A percentile compares a stretch with the other conserved stretches of the same genome.
Conservation (phyloP, 2,329 filamentous ascomycete genomes). For the Fusarium mexicanum region DNA sequence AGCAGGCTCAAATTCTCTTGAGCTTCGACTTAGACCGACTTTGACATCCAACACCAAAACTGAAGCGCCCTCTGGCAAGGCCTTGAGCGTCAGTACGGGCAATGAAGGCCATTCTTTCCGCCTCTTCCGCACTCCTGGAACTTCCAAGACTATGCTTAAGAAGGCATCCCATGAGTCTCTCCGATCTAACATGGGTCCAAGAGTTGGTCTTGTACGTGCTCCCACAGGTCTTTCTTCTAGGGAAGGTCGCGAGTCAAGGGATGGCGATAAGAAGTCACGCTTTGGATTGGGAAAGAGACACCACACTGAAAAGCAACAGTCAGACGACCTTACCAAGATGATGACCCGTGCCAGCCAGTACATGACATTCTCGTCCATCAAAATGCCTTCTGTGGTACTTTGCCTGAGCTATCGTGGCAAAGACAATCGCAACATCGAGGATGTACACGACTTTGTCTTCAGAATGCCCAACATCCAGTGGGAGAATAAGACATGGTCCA, state of each 20-base stretch:
- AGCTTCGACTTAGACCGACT: conserved; percentile 85
- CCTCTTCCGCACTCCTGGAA: conserved; percentile 58
- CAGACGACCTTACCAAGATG: conserved; percentile 96
- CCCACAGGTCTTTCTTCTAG: conserved; percentile 57
- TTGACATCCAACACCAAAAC: conserved; percentile 66
- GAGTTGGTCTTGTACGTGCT: conserved; percentile 55
- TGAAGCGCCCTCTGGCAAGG: conserved; percentile 55
- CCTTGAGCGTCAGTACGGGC: conserved; percentile 59
- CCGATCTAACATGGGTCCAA: conserved; percentile 53
- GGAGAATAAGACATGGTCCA: conserved; percentile 99
- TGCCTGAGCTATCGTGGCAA: conserved; percentile 97
- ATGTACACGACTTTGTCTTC: conserved; percentile 98
- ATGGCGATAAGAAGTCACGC: conserved; percentile 61
- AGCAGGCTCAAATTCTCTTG: conserved; percentile 77
- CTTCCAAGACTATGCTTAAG: conserved; percentile 57
- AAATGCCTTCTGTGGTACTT: conserved; percentile 92
- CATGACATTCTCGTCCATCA: conserved; percentile 96
- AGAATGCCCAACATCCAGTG: conserved; percentile 93
- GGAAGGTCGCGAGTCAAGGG: conserved; percentile 50
- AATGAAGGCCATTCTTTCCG: conserved; percentile 62
- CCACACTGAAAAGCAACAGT: conserved; percentile 68
- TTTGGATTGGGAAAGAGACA: conserved; percentile 65
- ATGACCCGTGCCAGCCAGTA: conserved; percentile 94
- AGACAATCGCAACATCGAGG: conserved; percentile 93
- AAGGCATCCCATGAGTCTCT: conserved; percentile 68